A percentile compares a stretch with the other conserved stretches of the same genome.
Conservation (phyloP, 495 filamentous ascomycete species). For the Neurospora terricola region DNA sequence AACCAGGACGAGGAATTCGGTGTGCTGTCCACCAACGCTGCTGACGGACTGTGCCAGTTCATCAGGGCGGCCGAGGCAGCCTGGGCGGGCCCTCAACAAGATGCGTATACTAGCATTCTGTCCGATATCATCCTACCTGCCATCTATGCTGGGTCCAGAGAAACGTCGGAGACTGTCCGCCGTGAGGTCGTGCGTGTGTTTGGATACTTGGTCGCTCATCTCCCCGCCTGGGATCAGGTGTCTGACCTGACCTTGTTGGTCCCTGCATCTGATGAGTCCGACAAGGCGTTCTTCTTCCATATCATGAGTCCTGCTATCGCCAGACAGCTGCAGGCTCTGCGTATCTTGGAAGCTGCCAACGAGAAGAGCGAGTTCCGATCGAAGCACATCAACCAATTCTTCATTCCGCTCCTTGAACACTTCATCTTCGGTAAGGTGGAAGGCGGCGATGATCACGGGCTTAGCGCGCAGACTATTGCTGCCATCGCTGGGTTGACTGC, state of each 20-base stretch:
- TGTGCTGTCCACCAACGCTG: slow-evolving; percentile 69
- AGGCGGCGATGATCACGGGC: slow-evolving; percentile 69
- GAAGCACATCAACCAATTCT: slow-evolving; percentile 72
- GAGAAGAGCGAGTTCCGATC: slow-evolving; percentile 51
- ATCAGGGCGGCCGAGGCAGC: slow-evolving; percentile 42
- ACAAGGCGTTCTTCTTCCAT: slow-evolving; percentile 90
- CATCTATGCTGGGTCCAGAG: slow-evolving; percentile 61
- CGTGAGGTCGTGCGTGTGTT: slow-evolving; percentile 69
- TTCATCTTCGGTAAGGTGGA: slow-evolving; percentile 76
- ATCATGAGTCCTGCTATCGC: slow-evolving; percentile 86
- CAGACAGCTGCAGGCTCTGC: slow-evolving; percentile 73
- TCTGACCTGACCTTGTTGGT: slow-evolving; percentile 67
- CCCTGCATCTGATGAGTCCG: slow-evolving; percentile 55
- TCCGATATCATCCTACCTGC: slow-evolving; percentile 58
- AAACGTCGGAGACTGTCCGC: slow-evolving; percentile 73
- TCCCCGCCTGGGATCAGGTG: slow-evolving; percentile 57
- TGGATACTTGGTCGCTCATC: slow-evolving; percentile 62
- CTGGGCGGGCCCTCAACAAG: slow-evolving; percentile 25
- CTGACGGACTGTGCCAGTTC: slow-evolving; percentile 72
- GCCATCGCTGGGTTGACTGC: slow-evolving; percentile 63
- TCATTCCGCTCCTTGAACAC: slow-evolving; percentile 86
- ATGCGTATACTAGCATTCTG: slow-evolving; percentile 39
- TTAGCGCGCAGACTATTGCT: slow-evolving; percentile 69
- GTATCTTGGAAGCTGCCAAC: slow-evolving; percentile 59
- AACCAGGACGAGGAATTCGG: slow-evolving; percentile 80